Conservation (phyloP, 2,329 filamentous ascomycete genomes). For the Verticillium dahliae region DNA sequence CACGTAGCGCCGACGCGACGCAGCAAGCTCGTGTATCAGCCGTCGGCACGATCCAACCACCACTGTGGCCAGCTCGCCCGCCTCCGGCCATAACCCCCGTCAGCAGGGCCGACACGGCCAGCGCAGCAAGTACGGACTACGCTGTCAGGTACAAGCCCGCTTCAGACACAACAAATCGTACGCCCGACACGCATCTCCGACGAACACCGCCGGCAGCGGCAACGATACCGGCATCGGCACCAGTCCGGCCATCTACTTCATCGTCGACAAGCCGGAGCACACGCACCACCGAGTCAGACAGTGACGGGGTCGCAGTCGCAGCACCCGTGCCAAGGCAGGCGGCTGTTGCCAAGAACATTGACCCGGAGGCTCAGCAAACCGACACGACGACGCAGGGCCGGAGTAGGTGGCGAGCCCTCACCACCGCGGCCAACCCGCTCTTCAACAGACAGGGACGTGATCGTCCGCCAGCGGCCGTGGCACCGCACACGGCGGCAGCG, state of each 20-base stretch:
- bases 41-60: constrained; percentile 37
- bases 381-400: constrained; percentile 7
- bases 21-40: constrained; percentile 19
- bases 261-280: not conserved
- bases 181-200: constrained; percentile 18
- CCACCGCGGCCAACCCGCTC: constrained; percentile 20
- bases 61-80: constrained; percentile 50
- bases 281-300: constrained; percentile 1
- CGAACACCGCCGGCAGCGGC: not conserved
- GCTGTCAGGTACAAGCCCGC: constrained; percentile 54
- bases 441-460: constrained; percentile 7
- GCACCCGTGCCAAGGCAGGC: constrained; percentile 9
- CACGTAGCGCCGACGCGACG: constrained; percentile 1
- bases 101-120: constrained; percentile 56
- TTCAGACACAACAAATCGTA: constrained; percentile 42
- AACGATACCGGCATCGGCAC: not conserved
- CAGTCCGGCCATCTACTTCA: not conserved
- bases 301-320: constrained; percentile 1
- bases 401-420: constrained; percentile 22
- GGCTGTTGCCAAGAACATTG: constrained; percentile 9
- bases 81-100: constrained; percentile 48
- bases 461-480: not conserved
- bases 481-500: constrained; percentile 4
- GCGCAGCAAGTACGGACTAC: constrained; percentile 58
- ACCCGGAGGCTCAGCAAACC: constrained; percentile 18